Conservation (phyloP, 2,329 filamentous ascomycete genomes). For the Alternaria postmessia region DNA sequence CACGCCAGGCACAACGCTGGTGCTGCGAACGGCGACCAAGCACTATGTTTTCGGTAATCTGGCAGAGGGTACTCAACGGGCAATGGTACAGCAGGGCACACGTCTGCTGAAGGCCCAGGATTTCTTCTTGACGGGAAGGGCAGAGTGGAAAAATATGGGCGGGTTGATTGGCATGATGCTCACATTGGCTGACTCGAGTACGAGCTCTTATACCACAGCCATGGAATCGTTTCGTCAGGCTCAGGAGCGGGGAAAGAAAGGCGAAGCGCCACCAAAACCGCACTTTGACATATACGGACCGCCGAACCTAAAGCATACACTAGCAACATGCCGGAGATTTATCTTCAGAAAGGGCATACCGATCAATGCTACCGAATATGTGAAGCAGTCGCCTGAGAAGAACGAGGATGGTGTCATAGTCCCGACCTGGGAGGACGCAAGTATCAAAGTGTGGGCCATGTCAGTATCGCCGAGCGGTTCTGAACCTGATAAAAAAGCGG, state of each 20-base stretch:
- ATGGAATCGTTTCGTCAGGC: conserved; percentile 46
- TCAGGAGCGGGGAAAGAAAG: conserved; percentile 24
- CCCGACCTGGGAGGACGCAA: conserved; percentile 78
- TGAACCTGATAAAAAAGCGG: conserved; percentile 16
- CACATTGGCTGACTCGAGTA: conserved; percentile 76
- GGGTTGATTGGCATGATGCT: conserved; percentile 86
- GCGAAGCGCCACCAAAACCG: conserved; percentile 30
- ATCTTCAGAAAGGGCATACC: conserved; percentile 85
- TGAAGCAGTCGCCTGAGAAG: conserved; percentile 31
- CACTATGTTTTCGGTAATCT: conserved; percentile 87
- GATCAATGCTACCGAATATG: conserved; percentile 74
- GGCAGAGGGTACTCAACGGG: conserved; percentile 84
- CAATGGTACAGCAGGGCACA: conserved; percentile 72
- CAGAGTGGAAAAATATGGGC: conserved; percentile 78
- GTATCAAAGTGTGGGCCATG: conserved; percentile 86
- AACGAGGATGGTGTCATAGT: conserved; percentile 46
- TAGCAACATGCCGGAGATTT: conserved; percentile 85
- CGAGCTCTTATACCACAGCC: conserved; percentile 57
- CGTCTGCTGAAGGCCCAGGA: conserved; percentile 72
- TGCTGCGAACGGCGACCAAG: conserved; percentile 74
- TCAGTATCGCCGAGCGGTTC: conserved; percentile 58
- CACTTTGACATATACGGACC: conserved; percentile 73
- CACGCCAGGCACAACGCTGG: conserved; percentile 78
- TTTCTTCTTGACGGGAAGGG: conserved; percentile 81
- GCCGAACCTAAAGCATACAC: conserved; percentile 77